Evolutionary conservation across 163 green algal species (phyloP).

Genomic region (Scenedesmus sp.): DNA sequence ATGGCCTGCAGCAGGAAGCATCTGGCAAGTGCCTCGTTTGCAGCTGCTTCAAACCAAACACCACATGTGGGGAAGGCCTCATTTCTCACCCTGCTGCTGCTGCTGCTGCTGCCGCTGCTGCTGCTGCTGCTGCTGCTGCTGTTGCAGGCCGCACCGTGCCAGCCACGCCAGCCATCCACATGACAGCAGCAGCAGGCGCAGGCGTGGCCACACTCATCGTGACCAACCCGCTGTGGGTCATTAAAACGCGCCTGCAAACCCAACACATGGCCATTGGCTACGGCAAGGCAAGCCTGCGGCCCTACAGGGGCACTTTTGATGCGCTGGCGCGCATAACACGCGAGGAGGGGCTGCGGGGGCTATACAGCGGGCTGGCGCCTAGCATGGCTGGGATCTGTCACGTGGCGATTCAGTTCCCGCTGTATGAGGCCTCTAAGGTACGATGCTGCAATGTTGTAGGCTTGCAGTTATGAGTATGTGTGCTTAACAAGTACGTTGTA

Average conservation of each 20-base stretch:
- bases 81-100: background rate
- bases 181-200: constrained; percentile 88
- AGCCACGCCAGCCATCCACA: constrained; percentile 71
- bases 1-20: background rate
- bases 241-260: constrained; percentile 96
- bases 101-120: background rate
- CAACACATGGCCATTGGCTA: constrained; percentile 84
- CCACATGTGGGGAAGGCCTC: too few relatives aligned
- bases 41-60: background rate
- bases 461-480: too few relatives aligned
- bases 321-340: constrained; percentile 86
- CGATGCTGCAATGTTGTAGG: constrained; percentile 14
- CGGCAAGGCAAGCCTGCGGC: constrained; percentile 36
- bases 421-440: constrained; percentile 93
- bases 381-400: constrained; percentile 93
- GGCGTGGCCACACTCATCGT: constrained; percentile 90
- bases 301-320: constrained; percentile 82
- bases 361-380: constrained; percentile 95
- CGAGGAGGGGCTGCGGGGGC: constrained; percentile 89
- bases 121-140: background rate
- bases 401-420: constrained; percentile 96
- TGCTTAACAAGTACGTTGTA: too few relatives aligned
- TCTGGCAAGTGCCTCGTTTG: background rate
- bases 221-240: constrained; percentile 97
- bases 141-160: constrained; percentile 21